Evolutionary conservation across 2,329 filamentous ascomycete species (phyloP).

Genomic region (Fusarium sp.): DNA sequence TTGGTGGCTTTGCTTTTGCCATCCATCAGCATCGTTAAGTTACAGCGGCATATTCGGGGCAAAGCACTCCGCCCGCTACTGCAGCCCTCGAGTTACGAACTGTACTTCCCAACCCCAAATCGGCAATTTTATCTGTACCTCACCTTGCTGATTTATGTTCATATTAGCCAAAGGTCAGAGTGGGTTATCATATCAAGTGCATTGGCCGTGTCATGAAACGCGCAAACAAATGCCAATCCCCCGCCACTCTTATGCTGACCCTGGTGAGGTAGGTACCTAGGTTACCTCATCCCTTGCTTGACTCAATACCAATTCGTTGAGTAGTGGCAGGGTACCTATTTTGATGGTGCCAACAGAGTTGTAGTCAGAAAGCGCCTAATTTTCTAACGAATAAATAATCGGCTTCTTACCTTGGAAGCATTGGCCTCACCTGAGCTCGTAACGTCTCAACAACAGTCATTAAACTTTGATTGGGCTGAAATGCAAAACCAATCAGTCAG

Average conservation of each 20-base stretch:
- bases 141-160: neutral
- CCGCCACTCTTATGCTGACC: conserved; percentile 14
- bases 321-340: conserved; percentile 19
- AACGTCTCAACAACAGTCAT: conserved; percentile 33
- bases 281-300: conserved; percentile 2
- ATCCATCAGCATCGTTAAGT: conserved; percentile 1
- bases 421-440: conserved; percentile 26
- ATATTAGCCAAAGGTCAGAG: conserved; percentile 22
- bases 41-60: conserved; percentile 37
- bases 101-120: conserved; percentile 18
- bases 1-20: conserved; percentile 29
- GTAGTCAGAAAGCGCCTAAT: conserved; percentile 21
- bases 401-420: conserved; percentile 8
- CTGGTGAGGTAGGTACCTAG: no score
- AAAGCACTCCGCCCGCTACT: conserved; percentile 42
- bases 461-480: conserved; percentile 27
- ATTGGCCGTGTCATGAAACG: neutral
- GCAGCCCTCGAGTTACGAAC: conserved; percentile 36
- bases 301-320: conserved; percentile 25
- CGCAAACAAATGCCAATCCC: conserved; percentile 7
- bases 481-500: conserved; percentile 27
- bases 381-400: conserved; percentile 18
- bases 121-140: conserved; percentile 9
- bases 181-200: conserved; percentile 1
- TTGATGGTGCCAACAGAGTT: conserved; percentile 31